Base-by-base conservation (phyloP, 768 basidiomycete genomes). In the Collybiopsis luxurians region DNA sequence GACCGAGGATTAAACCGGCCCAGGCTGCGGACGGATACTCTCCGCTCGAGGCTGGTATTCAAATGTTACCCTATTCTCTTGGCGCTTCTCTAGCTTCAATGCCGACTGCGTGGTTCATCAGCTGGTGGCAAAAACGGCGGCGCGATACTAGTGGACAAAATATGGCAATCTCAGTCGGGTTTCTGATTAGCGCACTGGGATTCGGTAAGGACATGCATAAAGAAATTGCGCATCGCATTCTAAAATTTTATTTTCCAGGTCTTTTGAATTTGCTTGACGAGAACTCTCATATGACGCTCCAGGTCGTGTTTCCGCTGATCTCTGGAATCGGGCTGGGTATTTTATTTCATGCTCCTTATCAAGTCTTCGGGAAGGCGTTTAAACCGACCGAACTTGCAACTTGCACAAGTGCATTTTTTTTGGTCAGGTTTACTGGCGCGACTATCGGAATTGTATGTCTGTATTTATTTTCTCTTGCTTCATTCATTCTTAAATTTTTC, bases 301-400 rank as follows among this genome's bases (percentile, higher is more conserved):
- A 90, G 67, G 67, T 73, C 38, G 53, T 77, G n/a, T 87, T 80
- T 66, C 86, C 89, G 6, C 71, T 93, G 38, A 73, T 92, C 57
- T 81, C 87, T 47, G 92, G 92, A 15, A 70, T 90, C 31, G 91
- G 91, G 10, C 66, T 94, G 57, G 91, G 92, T 38, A 86, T 92
- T 82, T 73, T 92, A 26, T 92, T 92, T 70, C 90, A 92, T 65
- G 85, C 90, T 0, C 92, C 92, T 7, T 92, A 90, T 64, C 89
- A 91, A 65, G 80, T 91, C 9, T 89, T 93, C 66, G 82, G 82
- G 48, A 79, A 78, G 58, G 82, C 86, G 12, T 69, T 93, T 34
- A 79, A 81, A 56, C 80, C 84, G 6, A 73, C 79, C 46, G 86
- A 92, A 61, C 68, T 92, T 51, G 90, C 91, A 3, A 80, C 84